Percentiles rank a stretch among this genome's conserved stretches.
Evolutionary conservation across 192 early-diverging fungal genomes (phyloP).

Genomic region (Podila epicladia): DNA sequence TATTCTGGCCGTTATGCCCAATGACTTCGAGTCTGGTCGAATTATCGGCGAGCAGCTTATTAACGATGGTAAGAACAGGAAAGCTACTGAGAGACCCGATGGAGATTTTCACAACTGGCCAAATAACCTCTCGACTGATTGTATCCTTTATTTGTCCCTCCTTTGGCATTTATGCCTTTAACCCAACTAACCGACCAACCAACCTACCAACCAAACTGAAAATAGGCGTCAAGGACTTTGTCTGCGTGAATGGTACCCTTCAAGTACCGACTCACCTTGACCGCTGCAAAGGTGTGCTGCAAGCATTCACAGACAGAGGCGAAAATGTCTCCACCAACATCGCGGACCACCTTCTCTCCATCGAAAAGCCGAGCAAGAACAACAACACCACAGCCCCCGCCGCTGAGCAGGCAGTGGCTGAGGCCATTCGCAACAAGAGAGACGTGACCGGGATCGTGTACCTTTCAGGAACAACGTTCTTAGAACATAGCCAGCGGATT

Average conservation of each 20-base stretch:
- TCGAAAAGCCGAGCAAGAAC: slow-evolving; percentile 3
- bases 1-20: slow-evolving; percentile 38
- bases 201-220: too few relatives aligned
- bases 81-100: too few relatives aligned
- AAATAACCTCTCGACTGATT: too few relatives aligned
- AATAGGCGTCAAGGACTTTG: slow-evolving; percentile 36
- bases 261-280: slow-evolving; percentile 18
- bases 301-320: slow-evolving; percentile 5
- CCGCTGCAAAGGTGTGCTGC: slow-evolving; percentile 38
- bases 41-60: slow-evolving; percentile 34
- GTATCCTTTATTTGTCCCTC: too few relatives aligned
- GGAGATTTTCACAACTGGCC: too few relatives aligned
- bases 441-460: slow-evolving; percentile 28
- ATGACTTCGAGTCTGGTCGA: slow-evolving; percentile 31
- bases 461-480: slow-evolving; percentile 10
- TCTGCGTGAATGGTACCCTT: slow-evolving; percentile 20
- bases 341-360: slow-evolving; percentile 11
- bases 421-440: neutral
- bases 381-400: neutral
- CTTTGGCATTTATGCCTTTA: too few relatives aligned
- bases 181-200: too few relatives aligned
- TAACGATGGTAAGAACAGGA: neutral
- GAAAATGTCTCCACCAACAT: slow-evolving; percentile 5
- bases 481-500: neutral
- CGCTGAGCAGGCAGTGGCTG: neutral